phyloP scores from a whole-genome alignment of 805 yeast species.

The Schwanniomyces polymorphus region DNA sequence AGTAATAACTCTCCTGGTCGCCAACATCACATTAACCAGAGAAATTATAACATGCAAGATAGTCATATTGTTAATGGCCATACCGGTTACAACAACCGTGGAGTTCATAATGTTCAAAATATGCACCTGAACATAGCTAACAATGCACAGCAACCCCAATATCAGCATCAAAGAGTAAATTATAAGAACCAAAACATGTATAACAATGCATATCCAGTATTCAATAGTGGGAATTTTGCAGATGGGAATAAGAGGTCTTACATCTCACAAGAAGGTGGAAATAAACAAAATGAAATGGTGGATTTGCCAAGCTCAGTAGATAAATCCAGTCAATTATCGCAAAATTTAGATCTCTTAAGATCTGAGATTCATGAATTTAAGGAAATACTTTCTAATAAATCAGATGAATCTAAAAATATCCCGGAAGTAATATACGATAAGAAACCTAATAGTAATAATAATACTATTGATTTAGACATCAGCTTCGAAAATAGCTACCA shows the following conservation, averaged over 20 bases:
- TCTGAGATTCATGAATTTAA: conserved; percentile 46
- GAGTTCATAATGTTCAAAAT: background rate
- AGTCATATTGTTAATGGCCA: background rate
- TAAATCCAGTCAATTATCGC: conserved; percentile 37
- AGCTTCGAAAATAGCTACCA: conserved; percentile 41
- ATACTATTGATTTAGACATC: conserved; percentile 21
- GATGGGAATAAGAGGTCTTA: background rate
- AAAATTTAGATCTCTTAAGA: conserved; percentile 39
- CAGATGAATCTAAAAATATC: conserved; percentile 5
- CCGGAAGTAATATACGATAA: background rate
- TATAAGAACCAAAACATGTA: background rate
- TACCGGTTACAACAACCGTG: background rate
- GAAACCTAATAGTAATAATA: conserved; percentile 1
- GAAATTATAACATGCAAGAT: background rate
- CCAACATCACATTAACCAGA: background rate
- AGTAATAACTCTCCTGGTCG: background rate
- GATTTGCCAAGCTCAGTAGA: conserved; percentile 2
- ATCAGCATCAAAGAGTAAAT: background rate
- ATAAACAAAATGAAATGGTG: background rate
- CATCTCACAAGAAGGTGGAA: background rate
- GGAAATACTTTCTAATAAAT: conserved; percentile 35
- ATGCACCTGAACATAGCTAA: background rate
- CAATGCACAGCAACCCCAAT: too few relatives aligned
- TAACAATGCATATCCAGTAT: background rate
- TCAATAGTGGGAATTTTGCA: background rate